These are phyloP conservation scores for Hylodesmum podocarpum DNA, from an alignment of 306 rosid genomes.

Conservation along the genomic window DNA sequence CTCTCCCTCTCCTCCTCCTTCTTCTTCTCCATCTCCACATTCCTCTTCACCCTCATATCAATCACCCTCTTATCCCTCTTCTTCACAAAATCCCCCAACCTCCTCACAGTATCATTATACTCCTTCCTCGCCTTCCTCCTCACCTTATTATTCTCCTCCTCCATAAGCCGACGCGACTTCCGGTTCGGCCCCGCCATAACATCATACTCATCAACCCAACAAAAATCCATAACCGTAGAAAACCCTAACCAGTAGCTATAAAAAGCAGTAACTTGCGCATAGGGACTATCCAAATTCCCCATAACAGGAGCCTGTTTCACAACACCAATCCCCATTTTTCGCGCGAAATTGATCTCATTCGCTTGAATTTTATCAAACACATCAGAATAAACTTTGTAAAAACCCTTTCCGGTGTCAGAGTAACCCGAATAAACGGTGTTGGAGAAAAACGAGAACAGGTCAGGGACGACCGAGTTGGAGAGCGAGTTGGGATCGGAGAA, in stretches of 20 bases:
- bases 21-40: slow-evolving; percentile 66
- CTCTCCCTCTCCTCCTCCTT: slow-evolving; percentile 72
- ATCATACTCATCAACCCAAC: slow-evolving; percentile 84
- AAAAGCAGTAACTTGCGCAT: slow-evolving; percentile 78
- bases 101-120: slow-evolving; percentile 87
- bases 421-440: slow-evolving; percentile 71
- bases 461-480: slow-evolving; percentile 52
- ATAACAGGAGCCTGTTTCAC: slow-evolving; percentile 70
- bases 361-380: slow-evolving; percentile 66
- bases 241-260: slow-evolving; percentile 82
- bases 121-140: slow-evolving; percentile 90
- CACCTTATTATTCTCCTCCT: slow-evolving; percentile 88
- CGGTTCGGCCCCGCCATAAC: slow-evolving; percentile 74
- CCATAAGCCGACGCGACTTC: slow-evolving; percentile 83
- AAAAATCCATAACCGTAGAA: slow-evolving; percentile 85
- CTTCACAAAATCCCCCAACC: slow-evolving; percentile 88
- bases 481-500: slow-evolving; percentile 66
- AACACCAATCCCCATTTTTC: slow-evolving; percentile 58
- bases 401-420: slow-evolving; percentile 65
- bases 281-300: slow-evolving; percentile 85
- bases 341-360: slow-evolving; percentile 65
- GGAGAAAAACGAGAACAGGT: slow-evolving; percentile 92
- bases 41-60: slow-evolving; percentile 83
- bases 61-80: slow-evolving; percentile 96
- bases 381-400: slow-evolving; percentile 72